Percentiles rank a stretch among this genome's conserved stretches.
phyloP scores from a whole-genome alignment of 139 green algal species.

The Coccomyxa sp. region DNA sequence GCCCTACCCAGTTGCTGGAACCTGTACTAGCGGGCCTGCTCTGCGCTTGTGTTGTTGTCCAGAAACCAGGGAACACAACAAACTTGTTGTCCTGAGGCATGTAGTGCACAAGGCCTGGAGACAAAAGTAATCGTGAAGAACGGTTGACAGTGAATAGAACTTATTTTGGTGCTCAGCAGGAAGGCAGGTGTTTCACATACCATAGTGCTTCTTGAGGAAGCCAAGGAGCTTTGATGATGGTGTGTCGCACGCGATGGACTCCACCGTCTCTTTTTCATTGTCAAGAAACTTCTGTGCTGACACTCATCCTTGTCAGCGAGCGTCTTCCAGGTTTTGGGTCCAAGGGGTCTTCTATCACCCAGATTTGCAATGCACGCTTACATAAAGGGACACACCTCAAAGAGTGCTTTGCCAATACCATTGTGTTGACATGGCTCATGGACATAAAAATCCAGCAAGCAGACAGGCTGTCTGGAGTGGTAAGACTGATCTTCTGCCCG shows the following conservation, averaged over 20 bases:
- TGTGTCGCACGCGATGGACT: conserved; percentile 61
- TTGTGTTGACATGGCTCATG: conserved; percentile 66
- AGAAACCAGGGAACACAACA: conserved; percentile 38
- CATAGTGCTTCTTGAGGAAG: conserved; percentile 70
- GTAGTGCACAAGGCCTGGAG: conserved; percentile 43
- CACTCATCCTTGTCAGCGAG: not conserved
- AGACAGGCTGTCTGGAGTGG: conserved; percentile 53
- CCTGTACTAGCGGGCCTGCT: not conserved
- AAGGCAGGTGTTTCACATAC: not conserved
- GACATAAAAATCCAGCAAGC: conserved; percentile 84
- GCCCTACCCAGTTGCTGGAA: not conserved
- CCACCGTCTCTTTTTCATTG: conserved; percentile 26
- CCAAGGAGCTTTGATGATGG: conserved; percentile 66
- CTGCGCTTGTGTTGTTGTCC: not conserved
- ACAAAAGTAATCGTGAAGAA: not conserved
- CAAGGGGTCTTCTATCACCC: not conserved
- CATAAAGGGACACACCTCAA: conserved; percentile 44
- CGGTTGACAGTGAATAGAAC: not conserved
- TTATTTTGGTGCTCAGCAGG: not conserved
- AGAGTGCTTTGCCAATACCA: conserved; percentile 60
- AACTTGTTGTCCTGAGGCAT: conserved; percentile 70
- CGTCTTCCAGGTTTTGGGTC: not conserved
- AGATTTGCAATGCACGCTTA: not conserved
- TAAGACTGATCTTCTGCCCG: conserved; percentile 28
- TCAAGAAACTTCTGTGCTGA: conserved; percentile 28